Evolutionary conservation across 306 rosid species (phyloP).

Genomic region (Quercus bicolor): DNA sequence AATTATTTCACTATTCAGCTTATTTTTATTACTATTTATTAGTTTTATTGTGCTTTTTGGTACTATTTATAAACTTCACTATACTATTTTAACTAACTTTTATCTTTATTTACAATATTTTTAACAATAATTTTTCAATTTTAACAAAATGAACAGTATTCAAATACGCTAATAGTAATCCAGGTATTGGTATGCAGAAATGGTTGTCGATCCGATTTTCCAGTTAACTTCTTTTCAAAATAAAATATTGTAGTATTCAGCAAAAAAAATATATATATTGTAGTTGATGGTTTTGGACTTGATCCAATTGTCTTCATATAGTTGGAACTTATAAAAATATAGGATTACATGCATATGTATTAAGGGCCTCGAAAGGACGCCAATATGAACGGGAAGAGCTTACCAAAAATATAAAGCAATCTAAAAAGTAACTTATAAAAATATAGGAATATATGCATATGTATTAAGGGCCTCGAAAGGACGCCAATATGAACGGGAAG

Average conservation of each 20-base stretch:
- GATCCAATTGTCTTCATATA: background rate
- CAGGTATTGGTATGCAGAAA: no score
- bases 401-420: no score
- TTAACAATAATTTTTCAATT: no score
- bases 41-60: fast-evolving
- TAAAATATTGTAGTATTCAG: no score
- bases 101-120: fast-evolving
- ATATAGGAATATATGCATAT: background rate
- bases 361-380: no score
- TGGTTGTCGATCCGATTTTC: no score
- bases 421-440: background rate
- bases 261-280: no score
- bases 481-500: background rate
- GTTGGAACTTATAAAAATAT: background rate
- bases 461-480: background rate
- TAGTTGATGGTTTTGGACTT: background rate
- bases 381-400: no score
- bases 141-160: fast-evolving
- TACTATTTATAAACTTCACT: fast-evolving
- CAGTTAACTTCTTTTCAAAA: no score
- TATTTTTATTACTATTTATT: no score
- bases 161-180: no score
- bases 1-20: fast-evolving
- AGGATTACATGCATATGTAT: background rate
- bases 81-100: no score